Percentiles rank a stretch among this genome's conserved stretches.
Conservation (phyloP, 495 filamentous ascomycete genomes). For the Amphirosellinia nigrospora region DNA sequence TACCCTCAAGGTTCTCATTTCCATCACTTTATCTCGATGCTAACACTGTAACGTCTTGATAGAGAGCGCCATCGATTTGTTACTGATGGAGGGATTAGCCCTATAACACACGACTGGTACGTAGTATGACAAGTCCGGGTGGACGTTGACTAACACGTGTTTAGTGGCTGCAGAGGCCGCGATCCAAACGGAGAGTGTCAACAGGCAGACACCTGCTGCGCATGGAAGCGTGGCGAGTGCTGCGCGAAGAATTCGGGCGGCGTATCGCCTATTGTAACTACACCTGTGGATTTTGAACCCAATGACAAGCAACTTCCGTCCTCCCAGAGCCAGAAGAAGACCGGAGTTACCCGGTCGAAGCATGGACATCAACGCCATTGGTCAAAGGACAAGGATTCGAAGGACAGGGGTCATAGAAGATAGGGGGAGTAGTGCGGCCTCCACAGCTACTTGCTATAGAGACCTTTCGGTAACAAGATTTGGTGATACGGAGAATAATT, state of each 20-base stretch:
- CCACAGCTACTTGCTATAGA: background rate
- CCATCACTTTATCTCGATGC: background rate
- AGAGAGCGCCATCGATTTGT: background rate
- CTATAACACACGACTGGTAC: background rate
- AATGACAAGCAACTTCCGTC: no score
- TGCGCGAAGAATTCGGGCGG: background rate
- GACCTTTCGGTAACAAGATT: no score
- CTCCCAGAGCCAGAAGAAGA: no score
- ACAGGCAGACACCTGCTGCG: background rate
- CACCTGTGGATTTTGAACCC: background rate
- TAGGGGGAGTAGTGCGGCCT: background rate
- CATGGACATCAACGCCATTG: background rate
- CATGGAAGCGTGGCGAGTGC: background rate
- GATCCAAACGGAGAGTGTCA: background rate
- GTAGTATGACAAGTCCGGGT: background rate
- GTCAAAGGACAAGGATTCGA: background rate
- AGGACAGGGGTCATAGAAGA: background rate
- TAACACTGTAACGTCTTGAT: background rate
- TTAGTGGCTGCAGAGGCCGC: background rate
- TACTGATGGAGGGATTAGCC: background rate
- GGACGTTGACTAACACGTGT: background rate
- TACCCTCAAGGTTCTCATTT: background rate
- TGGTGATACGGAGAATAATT: no score
- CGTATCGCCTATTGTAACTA: background rate
- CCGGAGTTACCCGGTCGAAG: background rate